Conservation (phyloP, 179 eudicot genomes). For the Silene vulgaris region DNA sequence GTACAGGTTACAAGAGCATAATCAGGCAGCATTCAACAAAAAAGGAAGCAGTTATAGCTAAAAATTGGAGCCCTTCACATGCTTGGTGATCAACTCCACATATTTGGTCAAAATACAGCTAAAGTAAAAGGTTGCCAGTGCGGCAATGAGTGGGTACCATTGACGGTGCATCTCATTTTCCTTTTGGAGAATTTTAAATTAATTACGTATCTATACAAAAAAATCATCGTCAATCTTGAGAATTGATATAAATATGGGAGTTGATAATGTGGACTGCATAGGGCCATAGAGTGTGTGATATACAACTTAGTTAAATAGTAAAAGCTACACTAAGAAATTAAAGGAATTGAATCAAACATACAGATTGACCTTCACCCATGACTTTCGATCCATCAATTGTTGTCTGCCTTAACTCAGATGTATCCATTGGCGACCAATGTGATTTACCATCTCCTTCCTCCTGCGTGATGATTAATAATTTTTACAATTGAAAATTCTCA, state of each 20-base stretch:
- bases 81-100: neutral
- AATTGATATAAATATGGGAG: neutral
- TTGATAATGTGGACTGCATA: neutral
- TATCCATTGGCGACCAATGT: constrained; percentile 27
- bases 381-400: constrained; percentile 22
- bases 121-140: neutral
- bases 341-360: neutral
- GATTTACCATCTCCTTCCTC: constrained; percentile 27
- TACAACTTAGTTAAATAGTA: neutral
- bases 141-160: neutral
- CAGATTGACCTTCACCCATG: constrained; percentile 20
- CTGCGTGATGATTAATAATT: constrained; percentile 23
- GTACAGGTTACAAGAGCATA: neutral
- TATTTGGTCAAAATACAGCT: neutral
- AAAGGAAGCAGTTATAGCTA: neutral
- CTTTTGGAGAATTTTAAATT: neutral
- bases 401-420: constrained; percentile 25
- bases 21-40: neutral
- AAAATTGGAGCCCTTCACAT: neutral
- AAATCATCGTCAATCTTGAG: too few species aligned
- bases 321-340: neutral
- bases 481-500: neutral
- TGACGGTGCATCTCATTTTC: neutral
- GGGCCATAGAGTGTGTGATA: neutral
- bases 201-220: neutral